Conservation (phyloP, 768 basidiomycete genomes). For the Cyathus striatus region DNA sequence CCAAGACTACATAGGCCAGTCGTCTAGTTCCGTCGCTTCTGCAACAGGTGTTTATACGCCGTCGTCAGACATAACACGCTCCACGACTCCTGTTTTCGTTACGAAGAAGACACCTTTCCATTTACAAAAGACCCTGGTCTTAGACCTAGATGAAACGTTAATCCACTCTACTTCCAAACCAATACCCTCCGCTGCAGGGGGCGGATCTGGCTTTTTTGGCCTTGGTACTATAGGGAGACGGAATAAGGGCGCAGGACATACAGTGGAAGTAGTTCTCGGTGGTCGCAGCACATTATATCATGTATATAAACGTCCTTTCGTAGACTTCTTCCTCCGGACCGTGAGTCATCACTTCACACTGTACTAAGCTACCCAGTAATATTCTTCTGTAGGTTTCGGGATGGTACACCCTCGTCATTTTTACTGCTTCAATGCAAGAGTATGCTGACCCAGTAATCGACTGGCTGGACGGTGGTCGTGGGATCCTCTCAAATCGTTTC, state of each 20-base stretch:
- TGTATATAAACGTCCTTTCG: conserved; percentile 97
- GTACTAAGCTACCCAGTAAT: conserved; percentile 2
- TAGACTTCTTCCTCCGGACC: conserved; percentile 54
- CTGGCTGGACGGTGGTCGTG: conserved; percentile 94
- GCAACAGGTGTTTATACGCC: too few relatives aligned
- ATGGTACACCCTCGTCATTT: conserved; percentile 99
- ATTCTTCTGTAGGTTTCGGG: conserved; percentile 68
- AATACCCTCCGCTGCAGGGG: conserved; percentile 39
- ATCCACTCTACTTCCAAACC: conserved; percentile 95
- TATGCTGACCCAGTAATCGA: conserved; percentile 99
- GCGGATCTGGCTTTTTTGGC: conserved; percentile 59
- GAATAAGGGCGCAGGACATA: conserved; percentile 73
- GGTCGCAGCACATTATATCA: conserved; percentile 91
- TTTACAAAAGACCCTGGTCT: conserved; percentile 88
- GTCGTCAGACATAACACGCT: too few relatives aligned
- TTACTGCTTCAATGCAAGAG: conserved; percentile 98
- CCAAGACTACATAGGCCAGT: too few relatives aligned
- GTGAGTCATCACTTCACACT: conserved; percentile 10
- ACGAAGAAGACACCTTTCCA: conserved; percentile 69
- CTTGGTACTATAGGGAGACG: conserved; percentile 45
- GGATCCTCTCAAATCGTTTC: conserved; percentile 81
- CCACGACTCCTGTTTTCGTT: conserved; percentile 44
- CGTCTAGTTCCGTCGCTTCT: too few relatives aligned
- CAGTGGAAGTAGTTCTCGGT: conserved; percentile 88
- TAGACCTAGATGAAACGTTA: conserved; percentile 97